Evolutionary conservation across 2,329 filamentous ascomycete species (phyloP).

Genomic region (Talaromyces sp.): DNA sequence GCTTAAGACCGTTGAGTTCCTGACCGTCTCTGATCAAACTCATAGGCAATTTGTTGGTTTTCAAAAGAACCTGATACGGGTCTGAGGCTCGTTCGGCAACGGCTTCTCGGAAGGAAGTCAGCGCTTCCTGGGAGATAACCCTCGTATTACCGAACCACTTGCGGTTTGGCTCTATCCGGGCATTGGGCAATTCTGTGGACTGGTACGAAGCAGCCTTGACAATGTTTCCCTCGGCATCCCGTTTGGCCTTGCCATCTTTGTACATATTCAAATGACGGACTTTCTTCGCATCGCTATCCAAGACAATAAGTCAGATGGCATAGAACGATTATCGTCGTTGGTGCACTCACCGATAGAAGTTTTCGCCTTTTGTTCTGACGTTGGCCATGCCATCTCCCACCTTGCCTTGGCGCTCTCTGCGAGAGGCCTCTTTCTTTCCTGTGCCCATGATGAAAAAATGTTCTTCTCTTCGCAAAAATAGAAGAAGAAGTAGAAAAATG

Average conservation of each 20-base stretch:
- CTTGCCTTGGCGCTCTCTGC: conserved; percentile 81
- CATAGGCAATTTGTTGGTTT: conserved; percentile 96
- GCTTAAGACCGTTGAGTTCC: conserved; percentile 73
- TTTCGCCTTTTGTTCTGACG: conserved; percentile 91
- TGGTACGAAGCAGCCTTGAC: conserved; percentile 80
- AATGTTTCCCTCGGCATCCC: conserved; percentile 78
- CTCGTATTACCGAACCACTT: conserved; percentile 98
- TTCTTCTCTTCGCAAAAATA: conserved; percentile 18
- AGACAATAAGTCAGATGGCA: background rate
- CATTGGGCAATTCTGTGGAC: conserved; percentile 72
- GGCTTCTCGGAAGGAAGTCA: conserved; percentile 81
- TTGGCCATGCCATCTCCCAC: conserved; percentile 82
- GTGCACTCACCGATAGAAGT: conserved; percentile 75
- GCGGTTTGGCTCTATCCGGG: conserved; percentile 88
- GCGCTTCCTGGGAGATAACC: conserved; percentile 80
- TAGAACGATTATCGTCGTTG: background rate
- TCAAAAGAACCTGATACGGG: conserved; percentile 90
- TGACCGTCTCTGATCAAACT: conserved; percentile 74
- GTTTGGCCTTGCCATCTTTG: conserved; percentile 77
- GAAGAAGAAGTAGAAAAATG: conserved; percentile 27
- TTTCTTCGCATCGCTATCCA: conserved; percentile 65
- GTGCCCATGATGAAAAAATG: conserved; percentile 64
- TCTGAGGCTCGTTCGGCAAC: conserved; percentile 86
- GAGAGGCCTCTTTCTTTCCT: conserved; percentile 82
- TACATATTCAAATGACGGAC: conserved; percentile 84